Evolutionary conservation across 2,329 filamentous ascomycete species (phyloP), one percentile per base, ranked within the genome.

Genomic region (Stagonosporopsis chrysanthemi): DNA sequence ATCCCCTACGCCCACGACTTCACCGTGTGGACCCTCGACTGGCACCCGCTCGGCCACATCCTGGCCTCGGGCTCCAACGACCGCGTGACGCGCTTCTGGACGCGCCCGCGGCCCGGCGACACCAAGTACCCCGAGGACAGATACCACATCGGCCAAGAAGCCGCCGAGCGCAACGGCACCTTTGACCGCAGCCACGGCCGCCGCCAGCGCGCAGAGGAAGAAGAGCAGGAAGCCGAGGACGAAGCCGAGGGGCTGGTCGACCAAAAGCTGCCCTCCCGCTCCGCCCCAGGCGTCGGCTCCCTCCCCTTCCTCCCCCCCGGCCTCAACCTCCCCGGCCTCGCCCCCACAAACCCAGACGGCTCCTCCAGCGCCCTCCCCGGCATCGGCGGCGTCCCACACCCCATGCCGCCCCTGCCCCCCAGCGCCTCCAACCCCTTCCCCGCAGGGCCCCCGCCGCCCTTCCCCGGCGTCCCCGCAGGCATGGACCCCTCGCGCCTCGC

Each of bases 21-120:
- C 74, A 92, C 92, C 17, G 95, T 99, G 63, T 99, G 95, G 95
- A 96, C 93, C 17, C 84, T 99, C 46, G 93, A 97, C 79, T 99
- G 95, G 93, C 95, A 99, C 74, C 95, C 95, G 0, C 83, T 98
- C 0, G 95, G 95, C 26, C 95, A 99, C 72, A 94, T 99, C 62
- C 85, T 99, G 7, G 93, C 93, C 0, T 96, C 94, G 2, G 95
- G 95, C 12, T 97, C 93, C 11, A 98, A 99, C 75, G 95, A 99
- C 75, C 89, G 95, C 38, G 93, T 97, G 60, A 98, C 95, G 2
- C 88, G 95, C 44, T 99, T 99, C 80, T 99, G 95, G 95, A 92
- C 93, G 3, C 88, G 95, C 39, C 87, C 92, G 15, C 84, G 95
- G 44, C 95, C 95, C 1, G 95, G 95, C 45, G 94, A 97, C 65